These are phyloP conservation scores for Brassica napus DNA, from an alignment of 345 rosid genomes.

Conservation along the genomic window DNA sequence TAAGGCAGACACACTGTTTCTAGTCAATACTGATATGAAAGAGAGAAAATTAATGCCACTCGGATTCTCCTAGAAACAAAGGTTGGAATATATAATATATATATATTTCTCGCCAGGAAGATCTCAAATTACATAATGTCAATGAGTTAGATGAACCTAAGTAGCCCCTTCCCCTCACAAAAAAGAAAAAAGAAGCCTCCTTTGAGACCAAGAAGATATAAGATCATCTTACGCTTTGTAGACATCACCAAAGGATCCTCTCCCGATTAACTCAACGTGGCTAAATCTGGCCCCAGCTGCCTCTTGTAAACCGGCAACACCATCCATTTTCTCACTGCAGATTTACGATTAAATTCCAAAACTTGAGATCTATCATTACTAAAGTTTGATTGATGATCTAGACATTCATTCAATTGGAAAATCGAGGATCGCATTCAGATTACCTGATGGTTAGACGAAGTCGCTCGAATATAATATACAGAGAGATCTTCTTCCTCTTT, in stretches of 20 bases:
- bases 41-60: background rate
- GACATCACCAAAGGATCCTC: constrained; percentile 97
- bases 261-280: constrained; percentile 82
- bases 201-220: too few species aligned
- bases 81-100: too few species aligned
- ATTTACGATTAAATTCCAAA: constrained; percentile 1
- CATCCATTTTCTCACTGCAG: constrained; percentile 54
- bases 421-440: constrained; percentile 15
- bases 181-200: too few species aligned
- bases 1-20: background rate
- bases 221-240: constrained; percentile 76
- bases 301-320: constrained; percentile 72
- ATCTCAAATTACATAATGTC: background rate
- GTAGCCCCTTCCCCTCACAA: too few species aligned
- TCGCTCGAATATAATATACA: constrained; percentile 2
- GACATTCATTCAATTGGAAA: background rate
- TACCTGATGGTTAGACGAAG: constrained; percentile 39
- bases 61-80: background rate
- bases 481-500: constrained; percentile 37
- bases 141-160: background rate
- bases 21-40: background rate
- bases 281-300: constrained; percentile 81
- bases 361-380: constrained; percentile 25
- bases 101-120: too few species aligned
- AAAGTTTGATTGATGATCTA: background rate